Evolutionary conservation across 169 alveolate species (phyloP).

Genomic region (Amoebophrya sp.): DNA sequence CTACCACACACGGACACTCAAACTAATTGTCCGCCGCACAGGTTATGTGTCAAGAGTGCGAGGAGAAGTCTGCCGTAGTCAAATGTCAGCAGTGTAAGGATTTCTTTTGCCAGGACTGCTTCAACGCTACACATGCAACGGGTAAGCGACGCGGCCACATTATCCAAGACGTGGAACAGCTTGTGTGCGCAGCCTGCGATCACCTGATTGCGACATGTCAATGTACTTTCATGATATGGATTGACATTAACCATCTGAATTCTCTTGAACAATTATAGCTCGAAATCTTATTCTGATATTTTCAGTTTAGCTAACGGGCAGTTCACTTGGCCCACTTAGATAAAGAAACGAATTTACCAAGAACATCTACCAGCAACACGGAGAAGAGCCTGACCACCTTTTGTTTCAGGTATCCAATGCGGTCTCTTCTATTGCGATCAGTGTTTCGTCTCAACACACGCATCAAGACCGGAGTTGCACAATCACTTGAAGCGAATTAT

Average conservation of each 20-base stretch:
- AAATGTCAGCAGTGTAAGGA: slow-evolving; percentile 52
- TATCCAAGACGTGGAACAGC: slow-evolving; percentile 48
- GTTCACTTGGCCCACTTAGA: too few relatives aligned
- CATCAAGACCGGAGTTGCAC: slow-evolving; percentile 32
- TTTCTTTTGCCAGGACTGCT: slow-evolving; percentile 45
- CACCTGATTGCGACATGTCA: slow-evolving; percentile 30
- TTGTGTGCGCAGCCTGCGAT: slow-evolving; percentile 36
- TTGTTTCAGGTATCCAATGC: slow-evolving; percentile 33
- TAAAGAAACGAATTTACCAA: too few relatives aligned
- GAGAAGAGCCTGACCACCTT: too few relatives aligned
- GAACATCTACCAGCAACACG: too few relatives aligned
- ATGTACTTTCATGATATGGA: not conserved
- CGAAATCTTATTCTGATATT: too few relatives aligned
- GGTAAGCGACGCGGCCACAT: slow-evolving; percentile 52
- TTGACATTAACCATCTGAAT: too few relatives aligned
- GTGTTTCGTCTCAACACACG: slow-evolving; percentile 32
- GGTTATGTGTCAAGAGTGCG: slow-evolving; percentile 49
- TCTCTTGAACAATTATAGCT: too few relatives aligned
- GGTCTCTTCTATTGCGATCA: slow-evolving; percentile 31
- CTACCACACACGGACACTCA: too few relatives aligned
- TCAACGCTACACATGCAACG: slow-evolving; percentile 51
- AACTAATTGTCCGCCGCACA: not conserved
- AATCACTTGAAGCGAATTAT: slow-evolving; percentile 50
- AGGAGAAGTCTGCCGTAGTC: slow-evolving; percentile 48
- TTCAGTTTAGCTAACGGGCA: too few relatives aligned